These are phyloP conservation scores for Solanum aculeatissimum DNA, from an alignment of 305 asterid species.

Conservation along the genomic window DNA sequence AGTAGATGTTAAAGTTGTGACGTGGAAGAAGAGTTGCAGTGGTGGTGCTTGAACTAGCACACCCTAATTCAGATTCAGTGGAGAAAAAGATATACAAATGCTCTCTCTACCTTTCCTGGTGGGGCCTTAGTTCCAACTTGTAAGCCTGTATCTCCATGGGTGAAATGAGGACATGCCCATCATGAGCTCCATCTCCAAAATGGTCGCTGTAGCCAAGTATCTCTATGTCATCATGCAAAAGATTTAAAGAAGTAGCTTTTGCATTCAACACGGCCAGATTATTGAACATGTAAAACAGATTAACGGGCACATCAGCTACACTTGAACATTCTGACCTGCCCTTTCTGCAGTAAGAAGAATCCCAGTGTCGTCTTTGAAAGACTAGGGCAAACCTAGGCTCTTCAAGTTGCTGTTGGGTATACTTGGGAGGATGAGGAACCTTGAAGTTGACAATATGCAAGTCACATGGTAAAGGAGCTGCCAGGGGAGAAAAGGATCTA, in stretches of 20 bases:
- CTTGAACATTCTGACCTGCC: conserved; percentile 67
- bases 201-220: conserved; percentile 68
- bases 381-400: conserved; percentile 54
- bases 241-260: conserved; percentile 68
- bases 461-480: conserved; percentile 77
- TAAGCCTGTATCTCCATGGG: conserved; percentile 98
- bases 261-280: conserved; percentile 54
- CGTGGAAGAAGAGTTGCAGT: neutral
- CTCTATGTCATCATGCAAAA: conserved; percentile 69
- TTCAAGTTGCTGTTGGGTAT: conserved; percentile 47
- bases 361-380: conserved; percentile 69
- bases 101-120: conserved; percentile 5
- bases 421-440: conserved; percentile 76
- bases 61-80: neutral
- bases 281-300: conserved; percentile 70
- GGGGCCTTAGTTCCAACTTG: conserved; percentile 57
- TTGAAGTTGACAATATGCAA: conserved; percentile 73
- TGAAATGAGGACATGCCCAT: conserved; percentile 69
- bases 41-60: neutral
- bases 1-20: neutral
- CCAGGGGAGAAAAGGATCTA: conserved; percentile 73
- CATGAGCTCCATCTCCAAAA: conserved; percentile 65
- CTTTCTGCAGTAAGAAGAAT: conserved; percentile 55
- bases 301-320: conserved; percentile 58
- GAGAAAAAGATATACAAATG: neutral